Percentiles rank a stretch among this genome's conserved stretches.
These are phyloP conservation scores for Microsporum ferrugineum DNA, from an alignment of 2,329 filamentous ascomycete genomes.

Conservation along the genomic window DNA sequence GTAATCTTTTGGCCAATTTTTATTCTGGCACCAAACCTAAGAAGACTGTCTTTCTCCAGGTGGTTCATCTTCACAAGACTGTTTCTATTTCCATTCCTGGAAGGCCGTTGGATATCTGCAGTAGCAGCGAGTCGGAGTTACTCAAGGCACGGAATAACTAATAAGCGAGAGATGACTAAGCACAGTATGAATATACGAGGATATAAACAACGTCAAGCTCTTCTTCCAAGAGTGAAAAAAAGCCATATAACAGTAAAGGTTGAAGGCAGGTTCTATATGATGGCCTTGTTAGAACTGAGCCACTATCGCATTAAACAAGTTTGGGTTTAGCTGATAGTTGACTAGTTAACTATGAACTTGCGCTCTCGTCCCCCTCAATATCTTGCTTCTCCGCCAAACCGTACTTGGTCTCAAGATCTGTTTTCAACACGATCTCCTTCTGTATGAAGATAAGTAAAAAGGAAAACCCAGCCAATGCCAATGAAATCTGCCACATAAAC, in stretches of 20 bases:
- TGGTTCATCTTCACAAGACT: too few species aligned
- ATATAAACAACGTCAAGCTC: neutral
- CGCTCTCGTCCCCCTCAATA: neutral
- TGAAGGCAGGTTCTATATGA: neutral
- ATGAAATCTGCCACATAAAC: conserved; percentile 7
- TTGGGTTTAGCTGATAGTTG: neutral
- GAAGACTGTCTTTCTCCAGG: conserved; percentile 7
- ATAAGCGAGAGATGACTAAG: neutral
- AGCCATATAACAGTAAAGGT: neutral
- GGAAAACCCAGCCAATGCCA: conserved; percentile 7
- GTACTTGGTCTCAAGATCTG: conserved; percentile 8
- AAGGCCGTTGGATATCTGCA: too few species aligned
- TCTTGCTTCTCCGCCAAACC: conserved; percentile 7
- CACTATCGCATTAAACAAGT: neutral
- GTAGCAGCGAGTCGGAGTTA: too few species aligned
- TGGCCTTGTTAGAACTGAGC: neutral
- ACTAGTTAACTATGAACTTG: neutral
- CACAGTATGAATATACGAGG: neutral
- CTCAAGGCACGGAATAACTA: neutral
- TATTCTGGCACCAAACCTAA: conserved; percentile 20
- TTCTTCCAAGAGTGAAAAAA: neutral
- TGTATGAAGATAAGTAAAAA: conserved; percentile 3
- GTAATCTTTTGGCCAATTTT: conserved; percentile 21
- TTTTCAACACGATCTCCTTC: conserved; percentile 5
- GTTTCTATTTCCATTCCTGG: too few species aligned